A percentile compares a stretch with the other conserved stretches of the same genome.
Evolutionary conservation across 75 land plant species (phyloP).

Genomic region (Gnetum montanum): DNA sequence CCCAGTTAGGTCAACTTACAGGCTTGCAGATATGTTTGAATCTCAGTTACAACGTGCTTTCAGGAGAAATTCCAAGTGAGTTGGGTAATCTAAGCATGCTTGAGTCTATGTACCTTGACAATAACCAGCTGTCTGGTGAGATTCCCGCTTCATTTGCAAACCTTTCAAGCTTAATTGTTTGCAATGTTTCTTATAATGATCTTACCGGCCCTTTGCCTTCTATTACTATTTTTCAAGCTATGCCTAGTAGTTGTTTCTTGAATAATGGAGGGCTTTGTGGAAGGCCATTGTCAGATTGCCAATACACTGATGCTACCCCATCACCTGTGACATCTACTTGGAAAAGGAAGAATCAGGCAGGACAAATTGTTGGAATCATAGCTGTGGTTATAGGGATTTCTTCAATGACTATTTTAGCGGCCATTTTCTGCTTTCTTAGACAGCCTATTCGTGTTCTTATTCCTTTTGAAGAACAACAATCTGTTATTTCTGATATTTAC

Average conservation of each 20-base stretch:
- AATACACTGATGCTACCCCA: neutral
- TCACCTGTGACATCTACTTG: slow-evolving; percentile 8
- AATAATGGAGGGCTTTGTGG: slow-evolving; percentile 86
- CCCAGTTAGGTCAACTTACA: slow-evolving; percentile 41
- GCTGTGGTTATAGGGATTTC: slow-evolving; percentile 49
- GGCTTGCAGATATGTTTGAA: slow-evolving; percentile 64
- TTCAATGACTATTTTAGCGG: slow-evolving; percentile 44
- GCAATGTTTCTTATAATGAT: slow-evolving; percentile 66
- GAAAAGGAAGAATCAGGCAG: slow-evolving; percentile 13
- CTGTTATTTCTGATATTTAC: slow-evolving; percentile 23
- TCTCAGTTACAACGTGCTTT: slow-evolving; percentile 53
- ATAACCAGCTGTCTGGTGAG: slow-evolving; percentile 50
- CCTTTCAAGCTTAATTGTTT: slow-evolving; percentile 45
- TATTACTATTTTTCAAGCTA: slow-evolving; percentile 31
- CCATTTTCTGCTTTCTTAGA: slow-evolving; percentile 46
- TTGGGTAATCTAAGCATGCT: slow-evolving; percentile 50
- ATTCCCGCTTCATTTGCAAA: slow-evolving; percentile 46
- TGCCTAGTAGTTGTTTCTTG: slow-evolving; percentile 52
- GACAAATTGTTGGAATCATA: slow-evolving; percentile 36
- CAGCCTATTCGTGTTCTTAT: slow-evolving; percentile 23
- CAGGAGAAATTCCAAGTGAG: slow-evolving; percentile 52
- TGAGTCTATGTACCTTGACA: slow-evolving; percentile 43
- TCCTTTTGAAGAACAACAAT: slow-evolving; percentile 36
- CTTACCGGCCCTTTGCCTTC: slow-evolving; percentile 61
- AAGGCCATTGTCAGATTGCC: slow-evolving; percentile 25